These are phyloP conservation scores for Sporobolomyces pararoseus DNA, from an alignment of 768 basidiomycete species.

Conservation along the genomic window DNA sequence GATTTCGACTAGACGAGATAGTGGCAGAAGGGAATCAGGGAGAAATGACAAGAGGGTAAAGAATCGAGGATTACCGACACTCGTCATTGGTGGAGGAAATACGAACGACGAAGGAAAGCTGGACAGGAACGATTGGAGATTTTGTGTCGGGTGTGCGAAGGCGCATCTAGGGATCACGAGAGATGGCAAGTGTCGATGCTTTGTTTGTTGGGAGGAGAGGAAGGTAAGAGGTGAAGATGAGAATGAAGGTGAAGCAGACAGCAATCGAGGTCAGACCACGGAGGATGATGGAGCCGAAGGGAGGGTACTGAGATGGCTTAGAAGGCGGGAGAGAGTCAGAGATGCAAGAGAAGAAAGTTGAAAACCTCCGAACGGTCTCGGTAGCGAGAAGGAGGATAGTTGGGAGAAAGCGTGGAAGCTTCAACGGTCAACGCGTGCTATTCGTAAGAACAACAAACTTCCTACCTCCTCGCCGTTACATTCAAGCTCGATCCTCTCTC, in stretches of 20 bases:
- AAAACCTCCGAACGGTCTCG: too few species aligned
- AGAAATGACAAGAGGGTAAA: background rate
- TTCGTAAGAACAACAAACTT: too few species aligned
- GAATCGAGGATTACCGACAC: background rate
- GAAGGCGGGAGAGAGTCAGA: slow-evolving; percentile 2
- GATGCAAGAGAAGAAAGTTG: too few species aligned
- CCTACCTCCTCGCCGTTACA: too few species aligned
- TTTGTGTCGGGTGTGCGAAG: background rate
- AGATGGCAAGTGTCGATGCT: slow-evolving; percentile 1
- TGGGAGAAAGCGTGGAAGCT: too few species aligned
- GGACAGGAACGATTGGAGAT: slow-evolving; percentile 1
- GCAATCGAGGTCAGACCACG: too few species aligned
- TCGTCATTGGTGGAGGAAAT: slow-evolving; percentile 4
- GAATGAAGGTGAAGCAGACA: background rate
- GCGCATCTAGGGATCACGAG: background rate
- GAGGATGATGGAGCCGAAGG: background rate
- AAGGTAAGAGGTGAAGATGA: background rate
- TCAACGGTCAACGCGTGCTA: too few species aligned
- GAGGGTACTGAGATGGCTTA: slow-evolving; percentile 23
- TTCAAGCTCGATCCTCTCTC: too few species aligned
- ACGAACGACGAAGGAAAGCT: background rate
- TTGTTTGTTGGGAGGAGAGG: slow-evolving; percentile 22
- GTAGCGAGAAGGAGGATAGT: too few species aligned
- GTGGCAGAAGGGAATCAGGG: background rate
- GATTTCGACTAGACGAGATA: background rate